A percentile compares a stretch with the other conserved stretches of the same genome.
These are phyloP conservation scores for Croton setiger DNA, from an alignment of 441 rosid genomes.

Conservation along the genomic window DNA sequence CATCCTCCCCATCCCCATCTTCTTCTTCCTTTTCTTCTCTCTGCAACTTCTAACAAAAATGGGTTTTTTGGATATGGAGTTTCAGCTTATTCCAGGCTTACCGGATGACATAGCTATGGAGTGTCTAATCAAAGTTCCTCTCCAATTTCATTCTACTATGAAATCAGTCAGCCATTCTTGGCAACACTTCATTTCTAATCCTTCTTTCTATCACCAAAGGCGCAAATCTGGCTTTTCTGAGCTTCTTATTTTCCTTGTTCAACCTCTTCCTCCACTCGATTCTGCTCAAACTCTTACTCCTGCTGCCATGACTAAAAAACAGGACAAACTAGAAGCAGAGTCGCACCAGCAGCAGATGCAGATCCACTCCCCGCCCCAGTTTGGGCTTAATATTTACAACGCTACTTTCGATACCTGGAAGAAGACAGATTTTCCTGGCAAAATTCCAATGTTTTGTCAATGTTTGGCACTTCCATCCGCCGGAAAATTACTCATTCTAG, in stretches of 20 bases:
- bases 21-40: too few relatives aligned
- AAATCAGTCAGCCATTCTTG: constrained; percentile 40
- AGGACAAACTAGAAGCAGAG: constrained; percentile 7
- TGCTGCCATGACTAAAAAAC: neutral
- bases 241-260: constrained; percentile 44
- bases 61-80: neutral
- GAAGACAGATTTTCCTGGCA: constrained; percentile 23
- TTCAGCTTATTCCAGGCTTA: constrained; percentile 38
- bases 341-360: constrained; percentile 5
- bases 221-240: constrained; percentile 27
- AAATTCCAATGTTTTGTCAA: constrained; percentile 49
- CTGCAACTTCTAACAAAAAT: too few relatives aligned
- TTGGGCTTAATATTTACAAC: constrained; percentile 43
- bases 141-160: constrained; percentile 39
- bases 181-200: constrained; percentile 33
- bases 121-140: constrained; percentile 48
- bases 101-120: constrained; percentile 52
- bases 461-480: constrained; percentile 39
- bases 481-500: constrained; percentile 36
- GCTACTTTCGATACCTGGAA: constrained; percentile 34
- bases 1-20: too few relatives aligned
- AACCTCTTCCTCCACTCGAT: constrained; percentile 27
- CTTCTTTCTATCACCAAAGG: constrained; percentile 27
- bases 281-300: neutral
- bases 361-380: constrained; percentile 29